Evolutionary conservation across 495 filamentous ascomycete species (phyloP).

Genomic region (Astrothelium subdiscretum): DNA sequence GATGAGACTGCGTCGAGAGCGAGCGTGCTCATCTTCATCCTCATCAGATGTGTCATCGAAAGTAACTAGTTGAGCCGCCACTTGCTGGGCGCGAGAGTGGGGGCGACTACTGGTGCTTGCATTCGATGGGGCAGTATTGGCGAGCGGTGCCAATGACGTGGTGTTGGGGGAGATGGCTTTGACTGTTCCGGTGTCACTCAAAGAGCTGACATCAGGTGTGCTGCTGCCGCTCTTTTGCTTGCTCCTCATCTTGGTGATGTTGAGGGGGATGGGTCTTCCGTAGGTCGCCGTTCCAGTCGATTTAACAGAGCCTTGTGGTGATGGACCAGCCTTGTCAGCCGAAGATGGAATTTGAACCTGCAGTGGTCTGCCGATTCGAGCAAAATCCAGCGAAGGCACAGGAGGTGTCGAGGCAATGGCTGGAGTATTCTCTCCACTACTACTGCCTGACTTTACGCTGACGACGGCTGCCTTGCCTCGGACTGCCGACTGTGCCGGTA

Average conservation of each 20-base stretch:
- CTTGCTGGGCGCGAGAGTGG: constrained; percentile 14
- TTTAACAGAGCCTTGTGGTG: constrained; percentile 12
- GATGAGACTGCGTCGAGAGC: constrained; percentile 10
- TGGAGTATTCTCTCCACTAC: constrained; percentile 21
- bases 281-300: constrained; percentile 18
- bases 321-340: constrained; percentile 11
- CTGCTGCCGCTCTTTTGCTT: constrained; percentile 2
- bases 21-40: constrained; percentile 14
- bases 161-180: constrained; percentile 10
- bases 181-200: background rate
- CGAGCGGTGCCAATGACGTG: constrained; percentile 6
- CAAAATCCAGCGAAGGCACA: constrained; percentile 19
- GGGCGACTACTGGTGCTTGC: constrained; percentile 8
- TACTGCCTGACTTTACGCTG: constrained; percentile 56
- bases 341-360: constrained; percentile 24
- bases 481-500: constrained; percentile 73
- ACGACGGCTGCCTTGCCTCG: constrained; percentile 82
- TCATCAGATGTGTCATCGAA: constrained; percentile 18
- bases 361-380: constrained; percentile 11
- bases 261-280: constrained; percentile 21
- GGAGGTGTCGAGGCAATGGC: constrained; percentile 14
- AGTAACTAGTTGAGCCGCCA: constrained; percentile 1
- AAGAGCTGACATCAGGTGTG: background rate
- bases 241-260: constrained; percentile 12
- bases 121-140: constrained; percentile 10